phyloP scores from a whole-genome alignment of 345 rosid species.

The Lepidium didymum region DNA sequence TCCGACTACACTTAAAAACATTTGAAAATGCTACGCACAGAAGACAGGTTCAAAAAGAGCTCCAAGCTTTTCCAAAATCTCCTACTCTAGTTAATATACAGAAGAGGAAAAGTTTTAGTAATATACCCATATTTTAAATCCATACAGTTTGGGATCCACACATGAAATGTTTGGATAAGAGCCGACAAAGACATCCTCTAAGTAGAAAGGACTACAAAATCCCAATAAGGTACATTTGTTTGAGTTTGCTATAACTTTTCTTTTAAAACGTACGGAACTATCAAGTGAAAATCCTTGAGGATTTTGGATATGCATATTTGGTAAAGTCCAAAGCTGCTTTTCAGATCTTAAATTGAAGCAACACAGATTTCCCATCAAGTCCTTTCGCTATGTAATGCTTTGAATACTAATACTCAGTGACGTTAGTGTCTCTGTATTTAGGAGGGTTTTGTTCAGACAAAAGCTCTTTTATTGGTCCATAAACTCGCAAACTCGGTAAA shows the following conservation, averaged over 20 bases:
- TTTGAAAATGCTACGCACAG: no score
- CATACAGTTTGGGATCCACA: no score
- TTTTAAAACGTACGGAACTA: neutral
- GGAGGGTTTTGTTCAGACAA: conserved; percentile 37
- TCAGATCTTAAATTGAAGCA: conserved; percentile 19
- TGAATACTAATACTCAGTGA: conserved; percentile 30
- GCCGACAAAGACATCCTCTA: neutral
- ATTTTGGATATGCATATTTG: neutral
- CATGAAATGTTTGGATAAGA: no score
- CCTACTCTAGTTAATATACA: no score
- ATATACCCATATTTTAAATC: no score
- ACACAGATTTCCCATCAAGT: conserved; percentile 24
- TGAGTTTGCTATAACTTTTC: neutral
- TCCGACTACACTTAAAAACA: no score
- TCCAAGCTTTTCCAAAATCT: no score
- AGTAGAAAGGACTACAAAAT: neutral
- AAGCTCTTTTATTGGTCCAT: conserved; percentile 38
- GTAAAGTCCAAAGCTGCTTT: neutral
- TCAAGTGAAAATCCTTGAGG: neutral
- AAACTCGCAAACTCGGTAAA: neutral
- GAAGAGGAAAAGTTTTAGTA: no score
- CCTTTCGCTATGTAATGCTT: conserved; percentile 25
- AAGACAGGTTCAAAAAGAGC: no score
- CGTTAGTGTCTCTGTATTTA: conserved; percentile 34
- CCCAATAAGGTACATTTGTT: neutral